Evolutionary conservation across 176 grass and related monocot species (phyloP), one percentile per base, ranked within the genome.

Genomic region (Eleusine indica): DNA sequence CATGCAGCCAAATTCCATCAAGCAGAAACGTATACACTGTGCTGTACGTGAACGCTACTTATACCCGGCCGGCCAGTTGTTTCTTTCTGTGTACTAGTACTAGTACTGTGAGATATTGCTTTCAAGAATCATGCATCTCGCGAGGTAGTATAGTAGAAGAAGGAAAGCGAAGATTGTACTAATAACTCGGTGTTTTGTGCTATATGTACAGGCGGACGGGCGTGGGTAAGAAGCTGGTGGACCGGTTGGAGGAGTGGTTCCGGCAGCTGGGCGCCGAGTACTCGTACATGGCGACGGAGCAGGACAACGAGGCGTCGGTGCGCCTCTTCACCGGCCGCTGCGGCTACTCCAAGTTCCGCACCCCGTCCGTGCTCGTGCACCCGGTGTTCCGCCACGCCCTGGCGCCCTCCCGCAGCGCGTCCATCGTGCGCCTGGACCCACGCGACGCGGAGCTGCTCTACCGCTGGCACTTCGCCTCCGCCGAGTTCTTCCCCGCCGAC

Each of bases 401-500:
- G 22, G 32, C 18, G 3, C 73, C 90, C 1, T 80, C 85, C 2
- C 76, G 73, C 64, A 32, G 21, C 43, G 52, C 44, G 0, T 7
- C 76, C 74, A 70, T 93, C 21, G 40, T 92, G 80, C 2, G 17
- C 5, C 85, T 94, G 51, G 4, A 70, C 2, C 28, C 21, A 0
- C 63, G 68, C 3, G 87, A 93, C 28, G 93, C 96, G 0, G 85
- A 91, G 58, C 38, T 79, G 29, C 80, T 95, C 13, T 98, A 98
- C 83, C 89, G 93, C 28, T 71, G 82, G 67, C 88, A 80, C 32
- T 95, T 93, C 77, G 85, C 85, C 30, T 7, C 54, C 77, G 87
- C 88, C 15, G 93, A 98, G 91, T 95, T 98, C 91, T 95, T 98
- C 85, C 96, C 96, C 10, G 76, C 64, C 14, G 91, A 98, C 85